Base-by-base conservation (phyloP, 345 rosid species). In the Eucalyptus grandis region DNA sequence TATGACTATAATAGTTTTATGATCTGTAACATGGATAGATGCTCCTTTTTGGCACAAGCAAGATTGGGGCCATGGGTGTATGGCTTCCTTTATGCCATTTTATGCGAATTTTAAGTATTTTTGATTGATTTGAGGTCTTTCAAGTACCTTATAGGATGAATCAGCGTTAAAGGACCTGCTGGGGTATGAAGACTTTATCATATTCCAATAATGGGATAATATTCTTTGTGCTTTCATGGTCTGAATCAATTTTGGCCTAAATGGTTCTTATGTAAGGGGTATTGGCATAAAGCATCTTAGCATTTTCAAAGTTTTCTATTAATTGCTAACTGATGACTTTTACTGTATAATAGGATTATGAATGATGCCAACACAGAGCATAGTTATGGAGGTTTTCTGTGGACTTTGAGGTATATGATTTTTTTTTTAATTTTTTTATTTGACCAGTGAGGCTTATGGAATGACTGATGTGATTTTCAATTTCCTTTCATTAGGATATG, bases 321-420 rank as follows among this genome's bases (percentile, higher is more conserved):
- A 58, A 90, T 40, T 88, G 88, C 67, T 88, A 67, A 88, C 86
- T 91, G 60, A 82, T 62, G 56, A 88, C 37, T 89, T 86, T 49
- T 31, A 46, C 53, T 92, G 87, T 90, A 62, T 89, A 91, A 89
- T 96, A 98, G 99, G 92, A 94, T 98, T 90, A 62, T 97, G 94
- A 95, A 94, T 91, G 98, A 95, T 92, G 96, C 99, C 89, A 95
- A 91, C 92, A 92, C 90, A 92, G 92, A 92, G 91, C 97, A 94
- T 91, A 90, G 95, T 44, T 98, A 95, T 92, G 99, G 95, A 94
- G 96, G 99, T 89, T 91, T 98, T 85, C 92, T 97, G 26, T 98
- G 99, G 99, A 96, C 96, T 90, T 92, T 98, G 94, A 89, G 99
- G 99, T 98, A 94, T 98, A 94, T 80, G 89, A 47, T 90, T 67